phyloP scores from a whole-genome alignment of 768 basidiomycete species.

The Scleroderma citrinum region DNA sequence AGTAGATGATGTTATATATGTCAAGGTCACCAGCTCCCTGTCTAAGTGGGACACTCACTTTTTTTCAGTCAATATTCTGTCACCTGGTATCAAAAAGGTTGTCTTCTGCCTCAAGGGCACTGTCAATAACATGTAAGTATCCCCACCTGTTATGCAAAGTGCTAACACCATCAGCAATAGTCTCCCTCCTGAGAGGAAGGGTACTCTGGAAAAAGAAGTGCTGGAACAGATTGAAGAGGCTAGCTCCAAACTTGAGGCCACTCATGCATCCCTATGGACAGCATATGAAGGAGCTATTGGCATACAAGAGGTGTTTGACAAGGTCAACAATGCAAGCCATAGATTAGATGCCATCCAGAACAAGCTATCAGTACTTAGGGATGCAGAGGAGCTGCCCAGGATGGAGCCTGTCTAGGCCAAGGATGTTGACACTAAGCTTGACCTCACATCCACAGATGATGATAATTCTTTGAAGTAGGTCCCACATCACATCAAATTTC shows the following conservation, averaged over 20 bases:
- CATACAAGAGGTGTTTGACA: neutral
- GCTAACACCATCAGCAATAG: neutral
- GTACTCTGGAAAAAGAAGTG: neutral
- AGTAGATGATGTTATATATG: neutral
- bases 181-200: neutral
- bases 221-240: neutral
- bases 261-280: neutral
- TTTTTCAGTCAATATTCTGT: neutral
- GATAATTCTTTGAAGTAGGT: neutral
- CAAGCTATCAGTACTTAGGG: neutral
- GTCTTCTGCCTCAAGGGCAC: neutral
- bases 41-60: neutral
- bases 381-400: neutral
- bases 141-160: neutral
- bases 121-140: neutral
- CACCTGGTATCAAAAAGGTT: neutral
- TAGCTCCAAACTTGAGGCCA: neutral
- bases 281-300: neutral
- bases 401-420: neutral
- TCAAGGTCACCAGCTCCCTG: neutral
- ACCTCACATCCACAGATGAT: neutral
- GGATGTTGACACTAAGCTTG: neutral
- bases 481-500: neutral
- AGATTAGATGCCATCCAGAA: neutral
- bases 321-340: neutral